Evolutionary conservation across 495 filamentous ascomycete genomes (phyloP), one percentile per base, ranked within the genome.

Genomic region (Penicillium riverlandense): DNA sequence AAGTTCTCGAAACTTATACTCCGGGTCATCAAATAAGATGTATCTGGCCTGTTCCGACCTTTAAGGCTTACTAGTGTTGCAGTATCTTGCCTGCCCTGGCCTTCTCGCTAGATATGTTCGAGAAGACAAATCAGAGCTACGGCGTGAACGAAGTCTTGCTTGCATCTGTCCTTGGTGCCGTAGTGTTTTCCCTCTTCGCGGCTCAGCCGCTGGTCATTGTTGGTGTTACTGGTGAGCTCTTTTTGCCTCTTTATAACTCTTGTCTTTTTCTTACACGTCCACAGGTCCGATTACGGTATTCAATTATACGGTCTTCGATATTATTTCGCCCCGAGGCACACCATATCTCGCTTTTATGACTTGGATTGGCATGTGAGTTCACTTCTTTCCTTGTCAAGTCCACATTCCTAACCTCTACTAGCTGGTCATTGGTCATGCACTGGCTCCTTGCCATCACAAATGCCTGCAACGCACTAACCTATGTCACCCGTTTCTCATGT

Each of bases 141-240:
- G 86, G 87, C 32, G 86, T 92, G 33, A 92, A 92, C 58, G 87
- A 92, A 60, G 86, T 88, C 11, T 69, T 92, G 29, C 69, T 92
- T 45, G 75, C 86, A 1, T 90, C 85, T 11, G 86, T 89, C 15
- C 69, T 90, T 16, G 87, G 83, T 2, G 75, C 86, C 12, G 76
- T 88, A 2, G 86, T 90, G 0, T 92, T 92, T 54, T 70, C 83
- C 6, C 49, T 90, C 11, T 69, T 86, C 35, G 82, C 86, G 2
- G 85, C 84, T 28, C 87, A 92, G 59, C 87, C 87, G 29, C 57
- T 92, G 52, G 83, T 86, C 14, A 94, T 95, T 66, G 89, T 95
- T 15, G 89, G 89, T 32, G 86, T 95, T n/a, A 90, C 87, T 35
- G 87, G 79, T 80, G 50, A 47, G 69, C 22, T 22, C 22, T 22